phyloP scores from a whole-genome alignment of 2,329 filamentous ascomycete species.

The Fusarium protoensiforme region DNA sequence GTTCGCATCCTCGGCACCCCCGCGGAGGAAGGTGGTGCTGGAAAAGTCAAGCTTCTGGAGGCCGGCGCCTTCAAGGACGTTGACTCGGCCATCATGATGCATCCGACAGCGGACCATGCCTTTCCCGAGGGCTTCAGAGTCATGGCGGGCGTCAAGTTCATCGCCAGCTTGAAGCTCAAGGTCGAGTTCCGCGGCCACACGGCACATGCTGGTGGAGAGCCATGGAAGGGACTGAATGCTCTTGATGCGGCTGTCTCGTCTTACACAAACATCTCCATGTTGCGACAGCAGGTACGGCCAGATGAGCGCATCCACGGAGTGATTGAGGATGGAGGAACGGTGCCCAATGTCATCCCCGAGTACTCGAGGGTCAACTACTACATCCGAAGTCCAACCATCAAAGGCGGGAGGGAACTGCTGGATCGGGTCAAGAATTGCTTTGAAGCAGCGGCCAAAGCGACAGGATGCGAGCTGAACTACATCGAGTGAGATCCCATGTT shows the following conservation, averaged over 20 bases:
- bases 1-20: not conserved
- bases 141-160: not conserved
- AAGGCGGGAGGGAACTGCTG: slow-evolving; percentile 41
- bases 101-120: not conserved
- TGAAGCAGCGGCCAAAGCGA: slow-evolving; percentile 48
- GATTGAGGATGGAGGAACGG: slow-evolving; percentile 19
- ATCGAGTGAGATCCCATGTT: slow-evolving; percentile 43
- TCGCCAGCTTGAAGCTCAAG: not conserved
- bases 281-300: not conserved
- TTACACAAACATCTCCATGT: not conserved
- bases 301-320: not conserved
- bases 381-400: slow-evolving; percentile 41
- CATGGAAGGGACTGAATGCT: not conserved
- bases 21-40: not conserved
- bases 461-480: slow-evolving; percentile 50
- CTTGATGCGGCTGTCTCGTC: not conserved
- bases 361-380: slow-evolving; percentile 54
- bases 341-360: slow-evolving; percentile 54
- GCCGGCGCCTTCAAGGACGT: not conserved
- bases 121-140: not conserved
- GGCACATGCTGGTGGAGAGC: not conserved
- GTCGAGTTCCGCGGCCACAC: not conserved
- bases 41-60: not conserved
- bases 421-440: slow-evolving; percentile 50
- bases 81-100: not conserved